A percentile compares a stretch with the other conserved stretches of the same genome.
Evolutionary conservation across 2,329 filamentous ascomycete species (phyloP).

Genomic region (Colletotrichum cereale): DNA sequence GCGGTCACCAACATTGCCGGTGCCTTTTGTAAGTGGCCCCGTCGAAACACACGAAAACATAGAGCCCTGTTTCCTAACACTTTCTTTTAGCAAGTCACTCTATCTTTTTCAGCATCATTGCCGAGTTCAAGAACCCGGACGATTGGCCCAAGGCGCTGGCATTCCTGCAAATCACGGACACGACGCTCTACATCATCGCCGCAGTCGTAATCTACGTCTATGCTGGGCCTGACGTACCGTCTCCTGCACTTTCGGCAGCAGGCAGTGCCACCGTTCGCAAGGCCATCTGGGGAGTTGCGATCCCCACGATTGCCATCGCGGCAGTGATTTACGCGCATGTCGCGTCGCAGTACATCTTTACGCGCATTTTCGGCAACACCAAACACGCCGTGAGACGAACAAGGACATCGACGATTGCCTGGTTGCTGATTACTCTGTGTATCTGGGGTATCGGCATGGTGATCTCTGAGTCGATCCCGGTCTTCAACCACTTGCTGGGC

Average conservation of each 20-base stretch:
- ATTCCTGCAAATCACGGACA: constrained; percentile 69
- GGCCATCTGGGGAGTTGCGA: constrained; percentile 75
- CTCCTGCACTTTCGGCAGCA: constrained; percentile 75
- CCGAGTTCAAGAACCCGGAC: constrained; percentile 71
- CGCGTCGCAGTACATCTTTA: constrained; percentile 74
- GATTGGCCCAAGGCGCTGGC: constrained; percentile 66
- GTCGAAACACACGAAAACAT: fast-evolving
- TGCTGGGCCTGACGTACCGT: constrained; percentile 70
- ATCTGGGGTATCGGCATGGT: constrained; percentile 74
- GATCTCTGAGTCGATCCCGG: constrained; percentile 77
- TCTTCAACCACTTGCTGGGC: constrained; percentile 75
- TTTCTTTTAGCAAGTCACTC: constrained; percentile 64
- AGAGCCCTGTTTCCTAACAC: neutral
- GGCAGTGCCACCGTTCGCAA: constrained; percentile 66
- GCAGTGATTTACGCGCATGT: constrained; percentile 79
- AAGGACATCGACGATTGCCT: constrained; percentile 64
- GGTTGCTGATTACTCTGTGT: constrained; percentile 67
- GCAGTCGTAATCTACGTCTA: constrained; percentile 77
- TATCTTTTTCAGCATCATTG: constrained; percentile 75
- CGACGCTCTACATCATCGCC: constrained; percentile 72
- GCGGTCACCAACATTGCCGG: constrained; percentile 75
- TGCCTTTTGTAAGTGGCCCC: constrained; percentile 63
- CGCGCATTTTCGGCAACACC: constrained; percentile 71
- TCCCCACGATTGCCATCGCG: constrained; percentile 78
- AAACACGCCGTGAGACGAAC: constrained; percentile 66